Evolutionary conservation across 1,139 yeast genomes (phyloP), one percentile per base, ranked within the genome.

Genomic region (Meyerozyma guilliermondii): DNA sequence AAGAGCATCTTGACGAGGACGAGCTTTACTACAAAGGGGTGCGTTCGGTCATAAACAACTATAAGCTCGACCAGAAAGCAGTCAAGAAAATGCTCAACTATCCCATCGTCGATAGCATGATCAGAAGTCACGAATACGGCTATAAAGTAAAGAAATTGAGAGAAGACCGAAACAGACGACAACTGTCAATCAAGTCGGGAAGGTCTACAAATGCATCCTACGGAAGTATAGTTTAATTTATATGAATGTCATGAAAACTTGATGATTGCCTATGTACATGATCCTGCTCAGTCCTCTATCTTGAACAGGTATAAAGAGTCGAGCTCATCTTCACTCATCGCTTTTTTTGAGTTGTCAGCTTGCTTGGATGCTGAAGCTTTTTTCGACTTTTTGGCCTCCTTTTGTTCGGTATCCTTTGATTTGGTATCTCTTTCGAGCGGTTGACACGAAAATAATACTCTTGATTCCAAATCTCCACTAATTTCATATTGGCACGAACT

Each of bases 51-150:
- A 62, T 72, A 23, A 70, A 68, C 45, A 72, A 68, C 51, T 71
- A 71, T 48, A 61, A 68, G 34, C 51, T 72, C 38, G 71, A 71
- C 41, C 74, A 67, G 47, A 40, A 44, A 1, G 66, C 66, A 36
- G 65, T 70, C 26, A 66, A 66, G 43, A 48, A 53, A 39, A 42
- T 71, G 39, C 52, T 72, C 34, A 70, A 71, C 45, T 72, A 72
- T 48, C 78, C 77, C 1, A 68, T 71, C 20, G 75, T 71, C 7
- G 77, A 71, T 43, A 75, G 71, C 45, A 56, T 70, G 40, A 60
- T 72, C 7, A 63, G 56, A 35, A 69, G 76, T 17, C 78, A 72
- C 54, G 61, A 56, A 22, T 71, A 63, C 52, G 76, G 78, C 3
- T 71, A 62, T 50, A 69, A 69, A 47, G 76, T 72, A 7, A 63